A percentile compares a stretch with the other conserved stretches of the same genome.
These are phyloP conservation scores for Zoysia pacifica DNA, from an alignment of 176 grass and related monocot genomes.

Conservation along the genomic window DNA sequence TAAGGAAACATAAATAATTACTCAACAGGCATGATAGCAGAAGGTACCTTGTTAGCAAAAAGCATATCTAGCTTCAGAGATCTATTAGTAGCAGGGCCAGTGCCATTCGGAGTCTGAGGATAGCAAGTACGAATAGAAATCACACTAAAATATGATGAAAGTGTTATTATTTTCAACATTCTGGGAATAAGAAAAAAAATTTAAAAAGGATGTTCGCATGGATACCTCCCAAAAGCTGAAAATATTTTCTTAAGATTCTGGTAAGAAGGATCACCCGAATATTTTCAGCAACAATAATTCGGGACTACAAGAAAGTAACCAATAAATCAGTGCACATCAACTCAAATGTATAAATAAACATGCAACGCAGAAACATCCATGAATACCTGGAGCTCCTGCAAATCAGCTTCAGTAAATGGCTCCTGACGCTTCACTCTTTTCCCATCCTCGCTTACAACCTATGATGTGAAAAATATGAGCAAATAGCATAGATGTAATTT, in stretches of 20 bases:
- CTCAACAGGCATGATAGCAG: not conserved
- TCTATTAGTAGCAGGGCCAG: conserved; percentile 71
- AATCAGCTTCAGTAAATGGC: conserved; percentile 85
- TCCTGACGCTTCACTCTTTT: conserved; percentile 72
- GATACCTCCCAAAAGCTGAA: too few species aligned
- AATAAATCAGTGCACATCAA: not conserved
- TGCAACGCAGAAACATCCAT: conserved; percentile 17
- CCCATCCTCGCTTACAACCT: conserved; percentile 90
- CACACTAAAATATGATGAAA: conserved; percentile 54
- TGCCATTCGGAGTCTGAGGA: conserved; percentile 89
- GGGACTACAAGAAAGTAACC: conserved; percentile 34
- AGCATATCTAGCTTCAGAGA: conserved; percentile 95
- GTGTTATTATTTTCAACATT: too few species aligned
- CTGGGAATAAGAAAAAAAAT: too few species aligned
- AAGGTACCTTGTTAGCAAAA: conserved; percentile 89
- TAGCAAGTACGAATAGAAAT: conserved; percentile 96
- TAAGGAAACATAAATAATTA: not conserved
- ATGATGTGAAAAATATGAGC: conserved; percentile 23
- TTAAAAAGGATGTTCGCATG: too few species aligned
- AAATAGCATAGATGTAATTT: not conserved
- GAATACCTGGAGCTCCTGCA: conserved; percentile 80
- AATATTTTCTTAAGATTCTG: too few species aligned
- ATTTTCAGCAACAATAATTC: too few species aligned
- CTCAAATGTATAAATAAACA: conserved; percentile 32
- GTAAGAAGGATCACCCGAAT: too few species aligned